phyloP scores from a whole-genome alignment of 2,329 filamentous ascomycete species.

The Elsinoe ampelina region DNA sequence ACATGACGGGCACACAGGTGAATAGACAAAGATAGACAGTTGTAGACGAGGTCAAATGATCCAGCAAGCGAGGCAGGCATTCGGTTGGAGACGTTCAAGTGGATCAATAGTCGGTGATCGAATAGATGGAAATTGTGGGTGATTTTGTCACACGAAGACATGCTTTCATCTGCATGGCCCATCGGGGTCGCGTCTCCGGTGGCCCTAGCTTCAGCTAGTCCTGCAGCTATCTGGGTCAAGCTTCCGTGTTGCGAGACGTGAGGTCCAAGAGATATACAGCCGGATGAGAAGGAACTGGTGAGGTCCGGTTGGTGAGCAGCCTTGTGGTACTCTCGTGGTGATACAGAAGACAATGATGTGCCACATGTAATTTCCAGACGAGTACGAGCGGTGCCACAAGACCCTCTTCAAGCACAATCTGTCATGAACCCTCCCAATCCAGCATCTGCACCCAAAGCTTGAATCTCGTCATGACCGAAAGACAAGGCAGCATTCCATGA shows the following conservation, averaged over 20 bases:
- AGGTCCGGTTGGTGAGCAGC: no score
- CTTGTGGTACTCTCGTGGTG: no score
- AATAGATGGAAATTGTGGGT: constrained; percentile 5
- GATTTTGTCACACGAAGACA: background rate
- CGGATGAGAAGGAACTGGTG: no score
- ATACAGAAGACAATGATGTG: background rate
- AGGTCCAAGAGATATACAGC: background rate
- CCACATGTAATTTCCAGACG: no score
- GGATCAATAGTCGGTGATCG: constrained; percentile 11
- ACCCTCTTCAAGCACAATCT: background rate
- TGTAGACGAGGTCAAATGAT: background rate
- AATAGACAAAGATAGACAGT: background rate
- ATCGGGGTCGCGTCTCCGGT: background rate
- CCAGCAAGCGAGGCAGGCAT: background rate
- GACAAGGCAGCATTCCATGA: constrained; percentile 1
- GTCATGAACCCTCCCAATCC: background rate
- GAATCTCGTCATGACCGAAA: background rate
- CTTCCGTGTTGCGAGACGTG: background rate
- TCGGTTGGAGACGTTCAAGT: background rate
- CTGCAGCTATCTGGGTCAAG: background rate
- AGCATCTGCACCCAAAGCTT: constrained; percentile 9
- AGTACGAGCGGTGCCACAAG: background rate
- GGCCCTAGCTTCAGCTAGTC: constrained; percentile 4
- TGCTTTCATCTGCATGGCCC: background rate
- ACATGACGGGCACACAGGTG: background rate